Conservation (phyloP, 176 grass and related monocot species). For the Ananas comosus region DNA sequence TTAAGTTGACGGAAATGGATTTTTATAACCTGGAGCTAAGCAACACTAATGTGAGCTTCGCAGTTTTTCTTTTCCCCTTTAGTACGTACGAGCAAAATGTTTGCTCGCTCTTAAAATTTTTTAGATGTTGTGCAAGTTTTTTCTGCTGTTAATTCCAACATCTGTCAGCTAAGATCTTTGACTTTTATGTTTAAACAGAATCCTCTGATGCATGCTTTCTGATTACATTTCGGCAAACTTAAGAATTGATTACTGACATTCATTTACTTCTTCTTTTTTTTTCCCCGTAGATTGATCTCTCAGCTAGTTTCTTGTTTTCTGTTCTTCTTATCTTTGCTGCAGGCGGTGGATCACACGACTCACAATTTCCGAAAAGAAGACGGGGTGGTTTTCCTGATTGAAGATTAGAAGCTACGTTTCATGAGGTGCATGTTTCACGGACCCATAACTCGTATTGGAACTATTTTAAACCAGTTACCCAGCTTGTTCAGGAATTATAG, state of each 20-base stretch:
- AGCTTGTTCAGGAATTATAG: no score
- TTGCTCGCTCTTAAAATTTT: background rate
- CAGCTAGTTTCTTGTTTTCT: background rate
- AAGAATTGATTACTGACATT: no score
- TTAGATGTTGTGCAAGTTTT: background rate
- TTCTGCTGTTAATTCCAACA: background rate
- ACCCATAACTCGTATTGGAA: no score
- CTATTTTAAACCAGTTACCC: no score
- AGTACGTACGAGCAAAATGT: background rate
- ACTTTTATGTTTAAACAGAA: background rate
- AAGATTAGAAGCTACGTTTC: conserved; percentile 33
- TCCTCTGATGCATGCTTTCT: no score
- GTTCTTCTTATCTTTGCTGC: background rate
- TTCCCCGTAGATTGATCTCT: no score
- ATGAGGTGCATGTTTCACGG: no score
- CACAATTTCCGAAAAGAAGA: conserved; percentile 49
- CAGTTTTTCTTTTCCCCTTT: background rate
- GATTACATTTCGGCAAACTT: no score
- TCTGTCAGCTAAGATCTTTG: background rate
- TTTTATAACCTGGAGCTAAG: conserved; percentile 98
- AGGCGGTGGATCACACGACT: conserved; percentile 81
- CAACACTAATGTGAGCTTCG: conserved; percentile 83
- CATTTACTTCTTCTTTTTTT: no score
- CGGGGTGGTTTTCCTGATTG: conserved; percentile 44
- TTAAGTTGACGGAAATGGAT: conserved; percentile 59